Conservation (phyloP, 768 basidiomycete species). For the Suillus ampliporus region DNA sequence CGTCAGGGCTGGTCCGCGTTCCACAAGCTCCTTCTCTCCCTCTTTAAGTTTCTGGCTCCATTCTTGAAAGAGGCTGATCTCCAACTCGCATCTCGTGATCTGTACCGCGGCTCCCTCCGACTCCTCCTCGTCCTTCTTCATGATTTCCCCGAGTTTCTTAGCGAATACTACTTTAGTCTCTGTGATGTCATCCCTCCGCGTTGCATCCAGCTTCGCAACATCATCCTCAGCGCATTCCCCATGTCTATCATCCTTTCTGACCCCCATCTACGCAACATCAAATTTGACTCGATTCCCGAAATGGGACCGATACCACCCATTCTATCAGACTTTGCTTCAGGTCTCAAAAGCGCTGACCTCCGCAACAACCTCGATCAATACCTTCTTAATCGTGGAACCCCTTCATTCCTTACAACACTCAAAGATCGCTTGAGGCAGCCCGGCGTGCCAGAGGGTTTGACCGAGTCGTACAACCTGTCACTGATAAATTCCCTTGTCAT, state of each 20-base stretch:
- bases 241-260: constrained; percentile 80
- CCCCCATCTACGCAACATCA: constrained; percentile 77
- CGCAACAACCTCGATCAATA: constrained; percentile 83
- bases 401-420: constrained; percentile 73
- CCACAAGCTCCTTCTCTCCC: constrained; percentile 90
- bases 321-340: constrained; percentile 87
- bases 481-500: constrained; percentile 94
- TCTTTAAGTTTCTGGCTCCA: constrained; percentile 93
- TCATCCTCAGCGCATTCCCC: constrained; percentile 96
- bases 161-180: constrained; percentile 95
- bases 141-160: constrained; percentile 98
- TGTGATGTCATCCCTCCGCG: constrained; percentile 91
- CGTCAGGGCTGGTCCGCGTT: constrained; percentile 91
- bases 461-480: constrained; percentile 82
- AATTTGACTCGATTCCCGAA: constrained; percentile 80
- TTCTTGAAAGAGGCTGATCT: constrained; percentile 87
- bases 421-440: constrained; percentile 74
- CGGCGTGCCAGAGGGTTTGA: constrained; percentile 47
- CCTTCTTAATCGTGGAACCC: constrained; percentile 75
- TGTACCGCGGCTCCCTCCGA: constrained; percentile 90
- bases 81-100: constrained; percentile 77
- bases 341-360: constrained; percentile 81
- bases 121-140: constrained; percentile 94
- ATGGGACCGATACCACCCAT: constrained; percentile 95
- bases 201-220: constrained; percentile 95